phyloP scores from a whole-genome alignment of 257 asterid species.

The Scutellaria baicalensis region DNA sequence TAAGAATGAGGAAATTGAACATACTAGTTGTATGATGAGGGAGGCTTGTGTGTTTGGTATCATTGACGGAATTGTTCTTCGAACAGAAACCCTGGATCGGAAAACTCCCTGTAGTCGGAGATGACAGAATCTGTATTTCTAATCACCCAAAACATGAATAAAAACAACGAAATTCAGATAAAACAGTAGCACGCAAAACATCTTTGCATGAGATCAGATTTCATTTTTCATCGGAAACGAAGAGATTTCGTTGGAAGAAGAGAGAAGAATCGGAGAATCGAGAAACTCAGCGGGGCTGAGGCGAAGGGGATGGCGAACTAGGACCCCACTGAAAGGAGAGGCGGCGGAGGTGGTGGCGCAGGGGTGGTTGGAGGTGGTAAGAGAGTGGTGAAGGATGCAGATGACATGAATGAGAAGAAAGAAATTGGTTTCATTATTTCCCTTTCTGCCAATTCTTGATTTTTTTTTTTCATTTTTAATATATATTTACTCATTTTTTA shows the following conservation, averaged over 20 bases:
- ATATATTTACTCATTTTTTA: no score
- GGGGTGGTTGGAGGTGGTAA: no score
- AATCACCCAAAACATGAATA: neutral
- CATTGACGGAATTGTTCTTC: constrained; percentile 28
- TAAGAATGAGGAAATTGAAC: no score
- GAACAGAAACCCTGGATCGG: constrained; percentile 44
- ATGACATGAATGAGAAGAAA: no score
- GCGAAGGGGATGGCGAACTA: constrained; percentile 79
- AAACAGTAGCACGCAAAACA: neutral
- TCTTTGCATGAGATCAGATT: neutral
- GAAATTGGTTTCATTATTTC: no score
- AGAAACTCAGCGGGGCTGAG: constrained; percentile 69
- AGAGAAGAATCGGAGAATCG: constrained; percentile 69
- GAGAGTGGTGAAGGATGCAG: no score
- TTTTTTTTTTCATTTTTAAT: no score
- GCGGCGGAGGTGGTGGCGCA: no score
- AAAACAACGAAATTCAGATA: neutral
- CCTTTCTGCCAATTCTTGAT: no score
- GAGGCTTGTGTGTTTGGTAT: no score
- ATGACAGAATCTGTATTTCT: constrained; percentile 62
- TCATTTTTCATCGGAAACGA: neutral
- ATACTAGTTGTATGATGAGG: no score
- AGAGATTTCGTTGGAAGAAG: neutral
- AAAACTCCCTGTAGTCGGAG: constrained; percentile 83
- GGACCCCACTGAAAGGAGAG: constrained; percentile 80